phyloP scores from a whole-genome alignment of 2,329 filamentous ascomycete species.

The Rutstroemia sp. region DNA sequence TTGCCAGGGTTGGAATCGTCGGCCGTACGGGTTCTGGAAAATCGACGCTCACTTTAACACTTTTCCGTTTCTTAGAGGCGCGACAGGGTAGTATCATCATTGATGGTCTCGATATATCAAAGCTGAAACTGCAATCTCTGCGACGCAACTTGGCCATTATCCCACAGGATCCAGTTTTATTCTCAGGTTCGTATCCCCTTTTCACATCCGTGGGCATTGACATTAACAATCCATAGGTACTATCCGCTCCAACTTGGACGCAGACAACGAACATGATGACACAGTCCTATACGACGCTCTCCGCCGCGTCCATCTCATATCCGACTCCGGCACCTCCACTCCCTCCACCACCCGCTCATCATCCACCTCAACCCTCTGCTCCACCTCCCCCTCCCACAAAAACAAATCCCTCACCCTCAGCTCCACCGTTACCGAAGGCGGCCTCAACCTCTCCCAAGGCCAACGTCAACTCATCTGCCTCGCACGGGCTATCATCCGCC shows the following conservation, averaged over 20 bases:
- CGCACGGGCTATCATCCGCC: constrained; percentile 62
- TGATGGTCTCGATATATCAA: constrained; percentile 68
- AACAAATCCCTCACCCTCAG: constrained; percentile 56
- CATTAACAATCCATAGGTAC: constrained; percentile 38
- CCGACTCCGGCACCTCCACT: constrained; percentile 20
- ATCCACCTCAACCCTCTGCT: constrained; percentile 27
- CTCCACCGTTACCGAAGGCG: constrained; percentile 61
- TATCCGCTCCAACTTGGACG: constrained; percentile 68
- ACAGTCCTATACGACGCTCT: constrained; percentile 62
- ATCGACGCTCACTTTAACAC: constrained; percentile 64
- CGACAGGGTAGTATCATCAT: constrained; percentile 58
- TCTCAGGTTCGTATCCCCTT: constrained; percentile 43
- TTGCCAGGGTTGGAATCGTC: constrained; percentile 56
- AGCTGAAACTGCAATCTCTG: constrained; percentile 61
- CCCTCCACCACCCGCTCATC: constrained; percentile 24
- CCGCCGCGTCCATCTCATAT: constrained; percentile 56
- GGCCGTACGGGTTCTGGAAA: constrained; percentile 75
- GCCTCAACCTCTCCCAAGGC: constrained; percentile 69
- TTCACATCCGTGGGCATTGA: too few relatives aligned
- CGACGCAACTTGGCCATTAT: constrained; percentile 71
- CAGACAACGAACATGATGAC: constrained; percentile 64
- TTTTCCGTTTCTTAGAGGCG: constrained; percentile 72
- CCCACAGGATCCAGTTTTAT: constrained; percentile 75
- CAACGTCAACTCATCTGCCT: constrained; percentile 71
- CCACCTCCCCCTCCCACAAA: constrained; percentile 24